Percentiles rank a stretch among this genome's conserved stretches.
These are phyloP conservation scores for Wallacemonas sp. DNA, from an alignment of 208 protist species.

Conservation along the genomic window DNA sequence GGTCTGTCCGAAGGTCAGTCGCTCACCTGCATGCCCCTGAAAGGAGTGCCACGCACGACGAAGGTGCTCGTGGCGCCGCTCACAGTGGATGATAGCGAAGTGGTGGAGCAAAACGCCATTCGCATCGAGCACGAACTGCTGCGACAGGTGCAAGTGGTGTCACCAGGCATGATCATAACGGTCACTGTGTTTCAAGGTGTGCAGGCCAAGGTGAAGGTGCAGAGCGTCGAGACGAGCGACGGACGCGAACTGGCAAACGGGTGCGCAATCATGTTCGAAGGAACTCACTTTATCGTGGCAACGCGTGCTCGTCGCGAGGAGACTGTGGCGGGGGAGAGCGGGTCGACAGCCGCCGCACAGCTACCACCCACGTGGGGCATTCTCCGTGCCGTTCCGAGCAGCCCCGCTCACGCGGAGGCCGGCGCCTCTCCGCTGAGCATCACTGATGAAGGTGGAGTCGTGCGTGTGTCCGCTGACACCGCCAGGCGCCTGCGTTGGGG, in stretches of 20 bases:
- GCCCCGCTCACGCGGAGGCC: neutral
- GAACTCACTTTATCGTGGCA: constrained; percentile 83
- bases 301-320: constrained; percentile 47
- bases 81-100: constrained; percentile 90
- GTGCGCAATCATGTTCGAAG: constrained; percentile 78
- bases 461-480: constrained; percentile 10
- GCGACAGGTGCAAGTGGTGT: constrained; percentile 85
- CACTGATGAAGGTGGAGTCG: neutral
- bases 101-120: constrained; percentile 88
- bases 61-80: constrained; percentile 77
- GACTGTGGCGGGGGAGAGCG: neutral
- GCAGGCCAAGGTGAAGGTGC: constrained; percentile 60
- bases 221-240: constrained; percentile 54
- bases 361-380: constrained; percentile 48
- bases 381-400: constrained; percentile 30
- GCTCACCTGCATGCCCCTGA: constrained; percentile 52
- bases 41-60: constrained; percentile 38
- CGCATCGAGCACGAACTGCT: constrained; percentile 83
- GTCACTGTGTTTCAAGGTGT: constrained; percentile 65
- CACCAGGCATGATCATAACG: constrained; percentile 66
- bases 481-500: constrained; percentile 19
- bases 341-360: neutral
- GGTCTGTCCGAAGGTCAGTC: constrained; percentile 50
- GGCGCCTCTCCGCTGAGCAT: no score
- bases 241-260: constrained; percentile 28